phyloP scores from a whole-genome alignment of 306 rosid species.

The Crotalaria pallida region DNA sequence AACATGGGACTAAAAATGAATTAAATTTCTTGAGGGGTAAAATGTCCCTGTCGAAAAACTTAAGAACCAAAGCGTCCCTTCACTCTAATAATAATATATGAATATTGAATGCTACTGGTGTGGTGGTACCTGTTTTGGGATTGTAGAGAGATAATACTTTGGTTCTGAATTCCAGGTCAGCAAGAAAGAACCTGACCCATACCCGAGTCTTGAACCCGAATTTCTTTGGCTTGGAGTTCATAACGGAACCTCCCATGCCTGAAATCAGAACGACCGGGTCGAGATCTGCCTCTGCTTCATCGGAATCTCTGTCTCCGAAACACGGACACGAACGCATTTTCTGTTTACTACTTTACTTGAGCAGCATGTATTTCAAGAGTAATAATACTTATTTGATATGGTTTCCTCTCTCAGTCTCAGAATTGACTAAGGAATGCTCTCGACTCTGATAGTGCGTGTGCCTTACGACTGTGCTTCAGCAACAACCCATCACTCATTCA shows the following conservation, averaged over 20 bases:
- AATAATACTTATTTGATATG: no score
- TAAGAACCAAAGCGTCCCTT: no score
- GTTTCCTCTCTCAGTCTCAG: background rate
- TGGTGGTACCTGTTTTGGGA: conserved; percentile 73
- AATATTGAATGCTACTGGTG: no score
- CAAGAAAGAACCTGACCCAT: conserved; percentile 78
- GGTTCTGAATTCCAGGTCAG: conserved; percentile 69
- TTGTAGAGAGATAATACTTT: conserved; percentile 73
- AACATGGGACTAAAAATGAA: no score
- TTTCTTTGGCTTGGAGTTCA: conserved; percentile 50
- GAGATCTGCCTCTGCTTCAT: conserved; percentile 24
- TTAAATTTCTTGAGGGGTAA: no score
- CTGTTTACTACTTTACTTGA: background rate
- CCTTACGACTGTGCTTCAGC: no score
- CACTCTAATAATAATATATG: no score
- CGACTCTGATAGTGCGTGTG: no score
- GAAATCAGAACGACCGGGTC: conserved; percentile 82
- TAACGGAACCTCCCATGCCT: conserved; percentile 90
- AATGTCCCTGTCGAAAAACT: no score
- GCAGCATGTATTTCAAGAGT: background rate
- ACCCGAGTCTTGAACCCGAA: conserved; percentile 74
- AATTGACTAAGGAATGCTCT: no score
- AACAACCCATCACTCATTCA: no score
- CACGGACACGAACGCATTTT: conserved; percentile 38
- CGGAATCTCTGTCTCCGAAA: conserved; percentile 37